Conservation (phyloP, 2,329 filamentous ascomycete species). For the Ascosphaera apis region DNA sequence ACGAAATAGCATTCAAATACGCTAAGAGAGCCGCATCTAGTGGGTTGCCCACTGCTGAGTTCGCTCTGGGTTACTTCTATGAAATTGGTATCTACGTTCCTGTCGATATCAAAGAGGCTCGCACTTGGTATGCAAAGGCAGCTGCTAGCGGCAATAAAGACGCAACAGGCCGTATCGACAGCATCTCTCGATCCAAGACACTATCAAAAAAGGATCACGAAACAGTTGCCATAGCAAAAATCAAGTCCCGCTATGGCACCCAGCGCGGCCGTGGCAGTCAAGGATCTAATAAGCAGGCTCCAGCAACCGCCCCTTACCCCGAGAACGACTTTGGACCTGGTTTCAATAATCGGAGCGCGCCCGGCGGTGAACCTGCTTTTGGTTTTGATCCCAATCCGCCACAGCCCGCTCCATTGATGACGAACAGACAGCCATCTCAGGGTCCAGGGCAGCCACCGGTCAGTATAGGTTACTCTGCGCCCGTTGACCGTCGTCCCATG, state of each 20-base stretch:
- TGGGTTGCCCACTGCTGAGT: conserved; percentile 75
- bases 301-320: too few species aligned
- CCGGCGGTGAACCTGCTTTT: too few species aligned
- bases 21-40: conserved; percentile 64
- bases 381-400: too few species aligned
- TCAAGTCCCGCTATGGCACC: conserved; percentile 64
- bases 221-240: conserved; percentile 65
- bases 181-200: conserved; percentile 58
- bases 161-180: conserved; percentile 58
- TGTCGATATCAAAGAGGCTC: conserved; percentile 61
- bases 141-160: conserved; percentile 83
- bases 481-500: too few species aligned
- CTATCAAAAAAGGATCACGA: conserved; percentile 84
- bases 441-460: too few species aligned
- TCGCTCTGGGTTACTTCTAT: conserved; percentile 91
- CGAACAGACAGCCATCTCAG: too few species aligned
- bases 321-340: too few species aligned
- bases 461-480: too few species aligned
- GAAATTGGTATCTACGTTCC: conserved; percentile 85
- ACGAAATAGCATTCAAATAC: conserved; percentile 77
- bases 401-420: too few species aligned
- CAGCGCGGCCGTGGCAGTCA: too few species aligned
- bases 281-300: too few species aligned
- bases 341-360: too few species aligned
- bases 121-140: conserved; percentile 75